Evolutionary conservation across 805 yeast genomes (phyloP), one percentile per base, ranked within the genome.

Genomic region (Wickerhamomyces bisporus): DNA sequence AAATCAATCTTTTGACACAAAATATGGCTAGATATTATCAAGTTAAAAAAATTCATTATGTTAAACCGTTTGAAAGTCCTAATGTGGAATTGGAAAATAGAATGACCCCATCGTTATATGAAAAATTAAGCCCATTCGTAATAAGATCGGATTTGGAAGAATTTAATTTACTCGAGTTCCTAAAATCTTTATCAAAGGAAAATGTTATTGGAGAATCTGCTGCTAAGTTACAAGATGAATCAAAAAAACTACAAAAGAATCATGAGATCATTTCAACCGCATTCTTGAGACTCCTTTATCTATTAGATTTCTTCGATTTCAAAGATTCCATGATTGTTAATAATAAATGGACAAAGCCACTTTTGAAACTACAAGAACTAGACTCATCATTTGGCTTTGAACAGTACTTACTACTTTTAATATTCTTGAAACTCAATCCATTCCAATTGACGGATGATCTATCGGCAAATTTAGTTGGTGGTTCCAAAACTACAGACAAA

Each of bases 21-120:
- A 73, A 81, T 19, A 71, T 88, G 49, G 81, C 86, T 45, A 79
- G 98, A 55, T 91, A 86, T 61, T 87, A 79, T 57, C 97, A 89
- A 56, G 81, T 75, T 42, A 84, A 81, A 54, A 77, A 72, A 39
- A 69, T 86, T 27, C 63, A 69, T 31, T 73, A 73, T 19, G 57
- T 63, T 14, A 73, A 64, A 42, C 81, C 83, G 81, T 81, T 67
- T 62, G 70, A 77, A 45, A 55, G 61, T 30, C 37, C 49, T 9
- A 55, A 60, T 17, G 48, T 61, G 18, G 70, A 68, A 36, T 55
- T 82, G 21, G 70, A 69, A 15, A 79, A 74, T 47, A 70, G 81
- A 48, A 50, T 72, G 32, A 61, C 70, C 5, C 83, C 85, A 7
- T 69, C 84, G 1, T 52, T 74, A 3, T 77, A 66, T 43, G 63